Conservation (phyloP, 805 yeast genomes). For the Pichia eremophila region DNA sequence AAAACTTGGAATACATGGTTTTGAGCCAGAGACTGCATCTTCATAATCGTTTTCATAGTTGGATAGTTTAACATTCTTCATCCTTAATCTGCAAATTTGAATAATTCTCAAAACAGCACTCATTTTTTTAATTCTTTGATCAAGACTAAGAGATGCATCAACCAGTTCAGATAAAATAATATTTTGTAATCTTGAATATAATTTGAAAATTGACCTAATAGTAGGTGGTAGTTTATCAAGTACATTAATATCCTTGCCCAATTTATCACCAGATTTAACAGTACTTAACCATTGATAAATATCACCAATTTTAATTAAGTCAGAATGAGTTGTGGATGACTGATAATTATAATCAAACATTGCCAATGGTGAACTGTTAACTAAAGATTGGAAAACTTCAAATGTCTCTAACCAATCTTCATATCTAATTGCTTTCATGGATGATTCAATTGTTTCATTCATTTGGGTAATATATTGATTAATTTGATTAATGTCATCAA, state of each 20-base stretch:
- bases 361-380: conserved; percentile 45
- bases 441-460: conserved; percentile 50
- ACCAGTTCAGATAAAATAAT: conserved; percentile 58
- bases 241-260: conserved; percentile 12
- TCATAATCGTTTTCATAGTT: conserved; percentile 10
- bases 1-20: conserved; percentile 67
- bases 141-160: conserved; percentile 47
- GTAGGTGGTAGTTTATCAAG: conserved; percentile 54
- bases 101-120: conserved; percentile 54
- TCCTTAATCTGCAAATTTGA: conserved; percentile 57
- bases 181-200: conserved; percentile 57
- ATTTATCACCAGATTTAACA: conserved; percentile 32
- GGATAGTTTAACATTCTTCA: conserved; percentile 46
- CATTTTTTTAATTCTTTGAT: conserved; percentile 62
- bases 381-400: conserved; percentile 64
- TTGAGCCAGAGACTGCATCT: too few relatives aligned
- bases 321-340: conserved; percentile 34
- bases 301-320: conserved; percentile 52
- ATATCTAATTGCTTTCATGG: conserved; percentile 47
- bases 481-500: conserved; percentile 46
- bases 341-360: conserved; percentile 47
- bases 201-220: conserved; percentile 51
- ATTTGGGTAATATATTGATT: conserved; percentile 54
- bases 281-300: conserved; percentile 62
- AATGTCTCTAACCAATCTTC: conserved; percentile 75